Evolutionary conservation across 352 stramenopile genomes (phyloP), one percentile per base, ranked within the genome.

Genomic region (Lagenidium sp.): DNA sequence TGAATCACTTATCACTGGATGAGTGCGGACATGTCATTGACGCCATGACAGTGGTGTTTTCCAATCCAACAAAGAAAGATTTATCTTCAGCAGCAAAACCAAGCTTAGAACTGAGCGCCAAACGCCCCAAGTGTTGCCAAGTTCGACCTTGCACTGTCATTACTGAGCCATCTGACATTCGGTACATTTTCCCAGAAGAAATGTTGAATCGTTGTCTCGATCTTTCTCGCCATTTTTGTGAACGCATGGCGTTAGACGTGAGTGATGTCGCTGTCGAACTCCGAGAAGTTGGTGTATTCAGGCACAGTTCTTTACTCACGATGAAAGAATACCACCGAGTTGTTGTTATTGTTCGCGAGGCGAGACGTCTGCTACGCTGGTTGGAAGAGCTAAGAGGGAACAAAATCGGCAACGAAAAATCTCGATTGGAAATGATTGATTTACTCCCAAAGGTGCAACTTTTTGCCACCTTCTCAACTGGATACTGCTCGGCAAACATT

Each of bases 281-380:
- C 6, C 36, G 36, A 26, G 36, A 41, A 5, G 18, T 41, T 20
- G 36, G 36, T 25, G 15, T 13, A 16, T 41, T 26, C 36, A 41
- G 26, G 18, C 8, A 41, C 18, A 6, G 6, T 15, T 13, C 28
- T 8, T 13, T 41, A 5, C 13, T 41, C 26, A 6, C 18, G 18
- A 41, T 41, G 36, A 41, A 41, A 16, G 8, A 41, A 21, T 41
- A 41, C 20, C 18, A 41, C 15, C 36, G 18, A 41, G 4, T 41
- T 24, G 4, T 41, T 24, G 36, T 21, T n/a, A 23, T 26, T 16
- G 6, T 24, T 8, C 28, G 8, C 28, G 28, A 32, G 28, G 28
- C 8, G 28, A 32, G 8, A 32, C 28, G 28, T 8, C 15, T 32
- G 28, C 15, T 32, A n/a, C n/a, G 28, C 28, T 32, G 28, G 28